phyloP scores from a whole-genome alignment of 768 basidiomycete species.

The Rubroboletus satanas region DNA sequence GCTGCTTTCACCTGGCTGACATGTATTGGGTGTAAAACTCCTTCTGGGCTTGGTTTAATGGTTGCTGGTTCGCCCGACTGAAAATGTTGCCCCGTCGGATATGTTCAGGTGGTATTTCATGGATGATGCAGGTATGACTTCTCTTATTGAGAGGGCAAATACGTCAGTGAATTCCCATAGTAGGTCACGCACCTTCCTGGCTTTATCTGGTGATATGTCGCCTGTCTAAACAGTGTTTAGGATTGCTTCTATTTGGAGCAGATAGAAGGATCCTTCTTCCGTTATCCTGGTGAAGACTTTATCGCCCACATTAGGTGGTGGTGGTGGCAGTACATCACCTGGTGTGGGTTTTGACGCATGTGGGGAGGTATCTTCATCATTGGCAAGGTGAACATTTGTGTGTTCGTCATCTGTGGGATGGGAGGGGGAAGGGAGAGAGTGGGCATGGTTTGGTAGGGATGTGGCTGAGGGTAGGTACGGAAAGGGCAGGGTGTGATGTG shows the following conservation, averaged over 20 bases:
- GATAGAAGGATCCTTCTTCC: background rate
- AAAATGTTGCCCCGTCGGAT: background rate
- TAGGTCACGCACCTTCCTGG: background rate
- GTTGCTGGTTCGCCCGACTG: background rate
- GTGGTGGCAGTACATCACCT: too few relatives aligned
- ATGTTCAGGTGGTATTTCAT: background rate
- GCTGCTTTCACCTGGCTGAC: background rate
- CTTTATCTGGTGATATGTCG: accelerated
- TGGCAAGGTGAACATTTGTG: background rate
- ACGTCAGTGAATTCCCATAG: background rate
- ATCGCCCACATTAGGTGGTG: too few relatives aligned
- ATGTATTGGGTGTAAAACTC: background rate
- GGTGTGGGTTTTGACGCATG: too few relatives aligned
- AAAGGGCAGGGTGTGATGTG: background rate
- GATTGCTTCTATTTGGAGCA: background rate
- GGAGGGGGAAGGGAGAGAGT: too few relatives aligned
- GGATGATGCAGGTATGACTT: background rate
- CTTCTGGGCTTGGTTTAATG: background rate
- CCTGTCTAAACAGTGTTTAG: background rate
- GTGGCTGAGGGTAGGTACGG: background rate
- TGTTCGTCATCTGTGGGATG: too few relatives aligned
- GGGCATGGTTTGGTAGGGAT: accelerated
- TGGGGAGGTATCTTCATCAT: too few relatives aligned
- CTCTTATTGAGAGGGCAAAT: background rate
- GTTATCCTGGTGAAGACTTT: background rate